phyloP scores from a whole-genome alignment of 169 alveolate species.

The Perkinsus marinus region DNA sequence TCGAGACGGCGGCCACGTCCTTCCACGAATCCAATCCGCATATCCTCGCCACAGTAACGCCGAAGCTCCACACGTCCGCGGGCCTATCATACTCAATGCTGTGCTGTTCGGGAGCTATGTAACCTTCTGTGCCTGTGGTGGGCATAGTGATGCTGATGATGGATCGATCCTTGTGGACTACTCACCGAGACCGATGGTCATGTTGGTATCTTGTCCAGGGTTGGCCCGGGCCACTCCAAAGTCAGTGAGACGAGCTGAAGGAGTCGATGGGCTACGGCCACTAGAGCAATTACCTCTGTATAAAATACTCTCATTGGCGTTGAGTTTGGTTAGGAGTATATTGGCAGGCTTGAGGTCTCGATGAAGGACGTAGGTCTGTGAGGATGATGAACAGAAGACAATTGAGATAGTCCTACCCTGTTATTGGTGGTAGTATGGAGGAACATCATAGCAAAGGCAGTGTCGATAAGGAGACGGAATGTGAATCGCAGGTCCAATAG shows the following conservation, averaged over 20 bases:
- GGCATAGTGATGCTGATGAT: too few relatives aligned
- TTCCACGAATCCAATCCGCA: conserved; percentile 10
- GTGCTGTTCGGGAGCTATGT: conserved; percentile 29
- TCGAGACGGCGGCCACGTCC: not conserved
- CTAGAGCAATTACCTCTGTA: not conserved
- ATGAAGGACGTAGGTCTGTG: conserved; percentile 20
- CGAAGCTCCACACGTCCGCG: conserved; percentile 30
- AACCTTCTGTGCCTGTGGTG: conserved; percentile 9
- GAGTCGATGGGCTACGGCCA: not conserved
- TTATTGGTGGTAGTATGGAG: not conserved
- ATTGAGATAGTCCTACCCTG: not conserved
- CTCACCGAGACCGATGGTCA: not conserved
- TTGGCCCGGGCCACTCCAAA: not conserved
- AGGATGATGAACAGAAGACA: conserved; percentile 9
- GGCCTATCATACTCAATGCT: conserved; percentile 23
- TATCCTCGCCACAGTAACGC: conserved; percentile 21
- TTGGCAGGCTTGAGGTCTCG: conserved; percentile 27
- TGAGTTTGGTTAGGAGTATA: conserved; percentile 3
- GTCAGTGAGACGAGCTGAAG: not conserved
- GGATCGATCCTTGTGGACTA: not conserved
- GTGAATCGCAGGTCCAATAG: not conserved
- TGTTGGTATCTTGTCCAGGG: not conserved
- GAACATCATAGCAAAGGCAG: not conserved
- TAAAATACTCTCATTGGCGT: not conserved
- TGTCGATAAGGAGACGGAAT: not conserved